Percentiles rank a stretch among this genome's conserved stretches.
Evolutionary conservation across 768 basidiomycete species (phyloP).

Genomic region (Dentipellis sp.): DNA sequence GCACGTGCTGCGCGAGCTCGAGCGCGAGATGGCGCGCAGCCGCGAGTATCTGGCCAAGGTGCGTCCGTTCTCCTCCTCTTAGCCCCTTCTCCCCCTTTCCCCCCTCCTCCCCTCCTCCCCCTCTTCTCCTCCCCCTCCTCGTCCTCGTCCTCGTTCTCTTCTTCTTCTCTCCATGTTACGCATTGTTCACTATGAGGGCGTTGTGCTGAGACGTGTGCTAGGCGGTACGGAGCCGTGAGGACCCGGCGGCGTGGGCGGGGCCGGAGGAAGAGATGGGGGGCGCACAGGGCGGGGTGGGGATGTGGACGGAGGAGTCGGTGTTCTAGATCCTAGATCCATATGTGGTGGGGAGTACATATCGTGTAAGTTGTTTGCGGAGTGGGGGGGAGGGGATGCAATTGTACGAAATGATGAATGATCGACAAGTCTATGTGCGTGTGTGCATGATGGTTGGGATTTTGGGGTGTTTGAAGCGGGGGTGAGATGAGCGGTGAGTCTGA

Average conservation of each 20-base stretch:
- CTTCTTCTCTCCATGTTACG: too few relatives aligned
- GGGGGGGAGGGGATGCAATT: too few relatives aligned
- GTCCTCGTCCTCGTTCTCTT: too few relatives aligned
- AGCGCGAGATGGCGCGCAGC: conserved; percentile 49
- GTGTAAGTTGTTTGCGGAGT: too few relatives aligned
- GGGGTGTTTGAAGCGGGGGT: too few relatives aligned
- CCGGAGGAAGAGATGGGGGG: conserved; percentile 11
- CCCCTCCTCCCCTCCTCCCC: not conserved
- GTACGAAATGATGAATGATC: too few relatives aligned
- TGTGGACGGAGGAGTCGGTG: conserved; percentile 13
- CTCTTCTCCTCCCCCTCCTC: not conserved
- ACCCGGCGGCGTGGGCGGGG: conserved; percentile 2
- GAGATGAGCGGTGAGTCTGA: too few relatives aligned
- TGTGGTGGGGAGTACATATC: too few relatives aligned
- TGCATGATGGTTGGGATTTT: too few relatives aligned
- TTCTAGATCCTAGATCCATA: not conserved
- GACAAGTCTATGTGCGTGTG: too few relatives aligned
- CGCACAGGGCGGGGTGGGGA: not conserved
- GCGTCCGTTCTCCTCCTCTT: conserved; percentile 9
- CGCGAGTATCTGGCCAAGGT: conserved; percentile 73
- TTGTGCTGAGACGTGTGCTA: not conserved
- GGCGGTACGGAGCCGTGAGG: conserved; percentile 14
- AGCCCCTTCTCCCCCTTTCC: not conserved
- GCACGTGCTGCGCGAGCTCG: conserved; percentile 35
- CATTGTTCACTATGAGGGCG: not conserved